phyloP scores from a whole-genome alignment of 2,329 filamentous ascomycete species.

The Cercospora berteroae region DNA sequence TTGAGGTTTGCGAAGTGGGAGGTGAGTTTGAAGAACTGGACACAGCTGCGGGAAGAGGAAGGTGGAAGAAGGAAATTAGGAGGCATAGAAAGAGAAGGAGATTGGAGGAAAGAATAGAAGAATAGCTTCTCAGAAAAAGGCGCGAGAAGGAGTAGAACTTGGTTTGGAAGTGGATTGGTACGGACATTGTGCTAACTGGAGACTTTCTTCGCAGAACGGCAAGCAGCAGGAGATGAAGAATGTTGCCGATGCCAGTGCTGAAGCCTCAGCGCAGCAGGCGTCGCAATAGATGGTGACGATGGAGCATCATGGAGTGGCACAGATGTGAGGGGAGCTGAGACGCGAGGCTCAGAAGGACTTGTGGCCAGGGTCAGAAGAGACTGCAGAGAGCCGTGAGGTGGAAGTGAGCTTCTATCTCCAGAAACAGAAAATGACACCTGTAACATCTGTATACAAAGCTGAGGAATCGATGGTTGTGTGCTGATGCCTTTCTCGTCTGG shows the following conservation, averaged over 20 bases:
- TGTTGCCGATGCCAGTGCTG: conserved; percentile 58
- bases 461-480: neutral
- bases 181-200: neutral
- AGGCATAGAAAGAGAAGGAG: neutral
- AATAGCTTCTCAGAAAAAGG: neutral
- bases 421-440: conserved; percentile 20
- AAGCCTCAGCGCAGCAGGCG: conserved; percentile 41
- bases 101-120: neutral
- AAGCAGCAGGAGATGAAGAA: conserved; percentile 86
- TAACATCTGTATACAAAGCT: conserved; percentile 32
- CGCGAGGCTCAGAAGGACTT: neutral
- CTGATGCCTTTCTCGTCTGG: neutral
- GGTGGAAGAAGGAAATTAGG: neutral
- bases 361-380: neutral
- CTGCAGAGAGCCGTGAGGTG: neutral
- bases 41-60: conserved; percentile 55
- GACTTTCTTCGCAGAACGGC: conserved; percentile 67
- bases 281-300: conserved; percentile 34
- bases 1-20: conserved; percentile 92
- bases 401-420: neutral
- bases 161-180: neutral
- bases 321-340: neutral
- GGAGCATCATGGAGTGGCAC: conserved; percentile 32
- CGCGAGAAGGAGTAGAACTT: neutral
- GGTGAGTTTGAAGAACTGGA: conserved; percentile 81